Base-by-base conservation (phyloP, 179 eudicot genomes). In the Beta macrorhiza region DNA sequence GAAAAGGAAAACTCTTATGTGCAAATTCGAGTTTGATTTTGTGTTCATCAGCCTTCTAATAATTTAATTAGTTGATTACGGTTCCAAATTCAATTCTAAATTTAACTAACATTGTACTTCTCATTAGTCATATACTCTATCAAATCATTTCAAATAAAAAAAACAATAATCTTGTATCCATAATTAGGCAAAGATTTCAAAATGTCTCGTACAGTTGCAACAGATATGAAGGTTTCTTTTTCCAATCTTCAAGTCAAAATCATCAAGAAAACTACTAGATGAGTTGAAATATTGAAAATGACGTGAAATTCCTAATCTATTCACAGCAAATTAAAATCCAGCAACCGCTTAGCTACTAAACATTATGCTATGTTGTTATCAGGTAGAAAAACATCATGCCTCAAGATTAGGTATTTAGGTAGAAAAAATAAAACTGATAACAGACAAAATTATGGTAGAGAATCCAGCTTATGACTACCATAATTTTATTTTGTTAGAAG, bases 371-470 rank as follows among this genome's bases (percentile, higher is more conserved):
- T 52, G 49, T 80, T 75, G 52, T 67, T 13, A 45, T 37, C 71
- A 72, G 65, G 63, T 7, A 55, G 3, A 72, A 32, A 20, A 22
- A 22, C 5, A 49, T 9, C 15, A 29, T 22, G 4, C 19, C 63
- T 78, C 70, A 73, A 83, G 65, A 73, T 74, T 55, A 65, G 82
- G 53, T 74, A 16, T 7, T 67, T 55, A 65, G 82, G 53, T 74
- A 16, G 5, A 64, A 52, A 29, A 15, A 12, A 37, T 67, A 45
- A 53, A 52, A 25, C 9, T 13, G 67, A 6, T 52, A 58, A 67
- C 72, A 68, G 58, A 62, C 83, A 79, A 79, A 53, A 83, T 83
- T 7, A 69, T 83, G 77, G 72, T 75, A 59, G 63, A 75, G 74
- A 44, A 32, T 19, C 62, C 49, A 51, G 53, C 25, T 61, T 14